Conservation (phyloP, 345 rosid genomes). For the Sapria himalayana region DNA sequence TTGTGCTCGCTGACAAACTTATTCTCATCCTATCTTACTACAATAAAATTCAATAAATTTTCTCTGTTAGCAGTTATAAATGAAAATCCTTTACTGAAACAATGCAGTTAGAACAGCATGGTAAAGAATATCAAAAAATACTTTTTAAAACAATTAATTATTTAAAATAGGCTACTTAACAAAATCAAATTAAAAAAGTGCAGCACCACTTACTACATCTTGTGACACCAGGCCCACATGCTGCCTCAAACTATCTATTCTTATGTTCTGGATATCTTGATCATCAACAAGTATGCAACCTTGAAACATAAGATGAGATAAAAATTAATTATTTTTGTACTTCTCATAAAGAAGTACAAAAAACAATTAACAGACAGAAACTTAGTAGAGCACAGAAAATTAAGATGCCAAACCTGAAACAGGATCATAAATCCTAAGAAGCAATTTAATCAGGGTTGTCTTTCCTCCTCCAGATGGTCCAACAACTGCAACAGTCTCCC, state of each 20-base stretch:
- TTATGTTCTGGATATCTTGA: slow-evolving; percentile 32
- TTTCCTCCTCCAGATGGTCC: slow-evolving; percentile 99
- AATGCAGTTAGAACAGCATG: too few relatives aligned
- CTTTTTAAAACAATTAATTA: too few relatives aligned
- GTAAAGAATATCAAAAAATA: too few relatives aligned
- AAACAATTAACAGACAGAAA: not conserved
- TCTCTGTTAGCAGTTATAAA: too few relatives aligned
- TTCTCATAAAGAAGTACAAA: too few relatives aligned
- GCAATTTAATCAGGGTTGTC: slow-evolving; percentile 81
- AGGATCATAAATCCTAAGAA: slow-evolving; percentile 81
- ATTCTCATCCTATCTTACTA: too few relatives aligned
- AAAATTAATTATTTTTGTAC: too few relatives aligned
- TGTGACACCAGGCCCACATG: slow-evolving; percentile 89
- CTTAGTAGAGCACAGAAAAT: not conserved
- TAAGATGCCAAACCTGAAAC: slow-evolving; percentile 29
- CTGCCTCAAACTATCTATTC: slow-evolving; percentile 51
- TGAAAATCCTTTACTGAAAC: too few relatives aligned
- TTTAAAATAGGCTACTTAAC: too few relatives aligned
- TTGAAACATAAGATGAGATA: slow-evolving; percentile 13
- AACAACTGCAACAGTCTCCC: slow-evolving; percentile 77
- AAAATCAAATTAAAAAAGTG: too few relatives aligned
- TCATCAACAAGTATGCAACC: slow-evolving; percentile 56
- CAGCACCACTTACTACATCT: slow-evolving; percentile 55
- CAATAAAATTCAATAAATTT: too few relatives aligned
- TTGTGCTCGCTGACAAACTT: too few relatives aligned